Base-by-base conservation (phyloP, 352 stramenopile species). In the Elongisporangium prolatum region DNA sequence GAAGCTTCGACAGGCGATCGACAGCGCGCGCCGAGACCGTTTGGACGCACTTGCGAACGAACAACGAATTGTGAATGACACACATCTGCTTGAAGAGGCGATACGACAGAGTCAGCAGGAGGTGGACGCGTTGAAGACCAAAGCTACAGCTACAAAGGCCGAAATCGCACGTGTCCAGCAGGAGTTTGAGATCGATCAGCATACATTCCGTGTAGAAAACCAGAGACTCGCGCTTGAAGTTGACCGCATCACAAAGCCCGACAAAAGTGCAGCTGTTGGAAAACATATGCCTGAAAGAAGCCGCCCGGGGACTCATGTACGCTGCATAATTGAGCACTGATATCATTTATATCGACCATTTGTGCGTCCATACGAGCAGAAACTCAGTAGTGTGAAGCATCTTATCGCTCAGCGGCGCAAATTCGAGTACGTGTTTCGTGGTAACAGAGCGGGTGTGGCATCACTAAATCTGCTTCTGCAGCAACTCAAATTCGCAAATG, bases 141-240 rank as follows among this genome's bases (percentile, higher is more conserved):
- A 68, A 49, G 64, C 61, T 3, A 47, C 25, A 8, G 59, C 64
- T 7, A 38, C 84, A 3, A 79, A 76, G 44, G 59, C 21, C 13
- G 75, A 86, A 44, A 67, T 88, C 37, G 56, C 61, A 34, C 70
- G 71, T 25, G 60, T 72, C 17, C 64, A 86, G 52, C 67, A 63
- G 14, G 70, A 67, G 25, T 71, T 86, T 47, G 80, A 88, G 53
- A 58, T 64, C 1, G 77, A 80, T 21, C 74, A 83, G 28, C 60
- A 76, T 16, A 55, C 65, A 9, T 84, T 80, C 58, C 69, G 75
- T 34, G 47, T 84, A 48, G 77, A 90, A 50, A 66, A 64, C 8
- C 73, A 86, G 56, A 59, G 65, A 6, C 53, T 89, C 18, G 50
- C 76, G 60, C 48, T 74, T 16, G 75, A 88, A 52, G 58, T 87